Evolutionary conservation across 1,284 basidiomycete genomes (phyloP), one percentile per base, ranked within the genome.

Genomic region (Coniferiporia weirii): DNA sequence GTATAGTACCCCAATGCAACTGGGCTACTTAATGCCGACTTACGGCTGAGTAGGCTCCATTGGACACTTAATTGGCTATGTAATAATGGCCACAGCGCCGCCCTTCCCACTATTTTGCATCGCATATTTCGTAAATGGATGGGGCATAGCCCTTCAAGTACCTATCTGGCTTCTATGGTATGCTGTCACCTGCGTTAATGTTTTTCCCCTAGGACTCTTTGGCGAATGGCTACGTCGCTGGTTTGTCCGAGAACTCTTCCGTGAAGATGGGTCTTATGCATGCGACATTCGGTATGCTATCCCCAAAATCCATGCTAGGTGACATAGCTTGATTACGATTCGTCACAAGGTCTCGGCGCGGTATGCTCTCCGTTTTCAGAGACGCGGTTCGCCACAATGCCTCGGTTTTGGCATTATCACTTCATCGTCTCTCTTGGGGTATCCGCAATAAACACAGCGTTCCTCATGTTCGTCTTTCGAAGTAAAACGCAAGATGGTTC

Each of bases 91-190:
- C 12, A 76, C 84, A 20, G 84, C 79, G 1, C 78, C 80, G 2
- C 88, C 89, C 0, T 91, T 86, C 68, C 83, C 85, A 0, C 72
- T 84, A 3, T 84, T 89, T 66, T 79, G 84, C 47, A 66, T 84
- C 47, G 79, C 80, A 0, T 90, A 79, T 65, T 66, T 74, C 3
- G 73, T 88, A 59, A 82, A 80, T 56, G 88, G 89, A 1, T 77
- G 84, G 60, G 86, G 84, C 0, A 70, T 83, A 47, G 76, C 80
- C 5, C 66, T 84, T 22, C 79, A 81, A 66, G 81, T 79, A 64
- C 50, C 70, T 62, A 12, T 27, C 52, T 43, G 9, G 13, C n/a
- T 53, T 64, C 38, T 60, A 55, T 15, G 49, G 22, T 36, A 53
- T 40, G 34, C 34, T 22, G 7, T 38, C 22, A n/a, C 27, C 13